These are phyloP conservation scores for Cutaneotrichosporon cutaneum DNA, from an alignment of 1,284 basidiomycete species.

Conservation along the genomic window DNA sequence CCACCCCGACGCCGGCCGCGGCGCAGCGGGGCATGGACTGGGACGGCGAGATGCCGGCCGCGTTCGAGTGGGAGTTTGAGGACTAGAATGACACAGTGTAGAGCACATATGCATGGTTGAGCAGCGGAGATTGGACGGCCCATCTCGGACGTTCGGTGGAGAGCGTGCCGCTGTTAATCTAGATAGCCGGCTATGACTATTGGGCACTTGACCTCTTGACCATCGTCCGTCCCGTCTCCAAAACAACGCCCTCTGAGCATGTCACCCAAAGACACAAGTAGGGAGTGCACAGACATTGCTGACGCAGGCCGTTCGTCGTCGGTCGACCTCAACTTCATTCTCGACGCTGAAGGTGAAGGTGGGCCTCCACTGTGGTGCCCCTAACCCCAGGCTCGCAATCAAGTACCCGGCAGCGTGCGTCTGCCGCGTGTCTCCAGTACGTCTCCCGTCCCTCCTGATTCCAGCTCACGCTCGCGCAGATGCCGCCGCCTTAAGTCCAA, in stretches of 20 bases:
- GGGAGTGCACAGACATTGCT: background rate
- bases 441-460: background rate
- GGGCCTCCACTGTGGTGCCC: background rate
- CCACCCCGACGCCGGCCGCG: slow-evolving; percentile 36
- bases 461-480: slow-evolving; percentile 2
- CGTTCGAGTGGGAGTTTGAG: slow-evolving; percentile 51
- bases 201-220: background rate
- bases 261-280: background rate
- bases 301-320: background rate
- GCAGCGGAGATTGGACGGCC: background rate
- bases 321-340: slow-evolving; percentile 5
- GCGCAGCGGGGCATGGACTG: slow-evolving; percentile 56
- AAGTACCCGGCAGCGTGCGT: slow-evolving; percentile 6
- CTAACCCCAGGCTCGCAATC: background rate
- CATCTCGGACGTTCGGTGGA: background rate
- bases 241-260: too few relatives aligned
- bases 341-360: slow-evolving; percentile 1
- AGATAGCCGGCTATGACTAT: background rate
- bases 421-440: slow-evolving; percentile 11
- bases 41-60: slow-evolving; percentile 72
- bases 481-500: slow-evolving; percentile 9
- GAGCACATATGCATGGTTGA: slow-evolving; percentile 14
- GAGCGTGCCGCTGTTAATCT: background rate
- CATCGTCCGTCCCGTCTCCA: background rate
- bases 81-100: slow-evolving; percentile 29